Percentiles rank a stretch among this genome's conserved stretches.
These are phyloP conservation scores for Candida silvatica DNA, from an alignment of 805 yeast genomes.

Conservation along the genomic window DNA sequence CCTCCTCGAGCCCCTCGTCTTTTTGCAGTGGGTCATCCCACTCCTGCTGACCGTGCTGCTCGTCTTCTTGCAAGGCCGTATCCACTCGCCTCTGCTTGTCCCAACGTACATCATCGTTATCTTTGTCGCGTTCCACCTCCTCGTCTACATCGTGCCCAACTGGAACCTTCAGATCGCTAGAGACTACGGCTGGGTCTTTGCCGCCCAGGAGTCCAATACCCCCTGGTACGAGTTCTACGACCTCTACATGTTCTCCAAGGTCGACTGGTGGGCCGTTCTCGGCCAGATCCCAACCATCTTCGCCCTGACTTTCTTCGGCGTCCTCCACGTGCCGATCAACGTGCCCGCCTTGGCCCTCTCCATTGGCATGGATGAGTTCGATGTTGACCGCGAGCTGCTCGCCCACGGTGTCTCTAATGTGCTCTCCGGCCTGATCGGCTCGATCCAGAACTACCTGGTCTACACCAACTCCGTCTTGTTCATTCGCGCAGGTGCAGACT, in stretches of 20 bases:
- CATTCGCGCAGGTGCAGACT: constrained; percentile 91
- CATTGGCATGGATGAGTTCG: constrained; percentile 70
- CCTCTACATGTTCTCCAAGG: constrained; percentile 57
- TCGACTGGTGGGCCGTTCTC: constrained; percentile 66
- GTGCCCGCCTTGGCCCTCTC: constrained; percentile 96
- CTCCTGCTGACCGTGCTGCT: constrained; percentile 52
- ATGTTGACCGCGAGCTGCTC: constrained; percentile 85
- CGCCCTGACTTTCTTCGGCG: constrained; percentile 92
- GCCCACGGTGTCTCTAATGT: constrained; percentile 93
- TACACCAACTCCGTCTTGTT: constrained; percentile 90
- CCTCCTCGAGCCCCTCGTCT: constrained; percentile 32
- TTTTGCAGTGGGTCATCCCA: constrained; percentile 69
- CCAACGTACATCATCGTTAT: constrained; percentile 74
- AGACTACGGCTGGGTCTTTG: constrained; percentile 78
- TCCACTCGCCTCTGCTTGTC: constrained; percentile 61
- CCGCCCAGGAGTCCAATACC: constrained; percentile 49
- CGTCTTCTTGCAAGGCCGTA: constrained; percentile 49
- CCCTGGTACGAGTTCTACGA: constrained; percentile 91
- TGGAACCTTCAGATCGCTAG: constrained; percentile 58
- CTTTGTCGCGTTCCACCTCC: constrained; percentile 58
- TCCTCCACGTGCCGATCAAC: constrained; percentile 93
- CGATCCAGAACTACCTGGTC: constrained; percentile 90
- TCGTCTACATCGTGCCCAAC: constrained; percentile 56
- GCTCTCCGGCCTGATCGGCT: constrained; percentile 74
- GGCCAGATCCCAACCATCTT: constrained; percentile 85